Base-by-base conservation (phyloP, 2,329 filamentous ascomycete species). In the Paraconiothyrium brasiliense region DNA sequence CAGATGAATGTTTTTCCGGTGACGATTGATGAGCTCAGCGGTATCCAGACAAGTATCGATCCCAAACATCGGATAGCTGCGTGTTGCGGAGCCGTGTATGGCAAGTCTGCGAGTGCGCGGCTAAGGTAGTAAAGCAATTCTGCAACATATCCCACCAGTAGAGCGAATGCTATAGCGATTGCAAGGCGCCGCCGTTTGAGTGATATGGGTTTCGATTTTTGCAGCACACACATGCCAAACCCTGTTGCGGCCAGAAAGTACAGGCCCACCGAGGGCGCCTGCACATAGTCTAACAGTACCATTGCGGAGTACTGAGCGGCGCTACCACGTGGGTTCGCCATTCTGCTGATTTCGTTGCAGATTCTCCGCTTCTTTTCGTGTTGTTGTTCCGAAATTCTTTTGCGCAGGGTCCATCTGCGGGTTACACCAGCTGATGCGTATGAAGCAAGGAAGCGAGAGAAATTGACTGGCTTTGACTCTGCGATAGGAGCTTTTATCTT, bases 81-180 rank as follows among this genome's bases (percentile, higher is more conserved):
- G 55, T 75, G 68, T 43, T 78, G 67, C 7, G 74, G 72, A n/a
- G 76, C 61, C 46, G 69, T 68, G 44, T 76, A 78, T 30, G 67
- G 57, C n/a, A 47, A 49, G 8, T 78, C 68, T 41, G 72, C 66
- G 16, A 78, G 59, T 4, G 71, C 72, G 0, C 67, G 67, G 44
- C 67, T 71, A 61, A 78, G 66, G 60, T 77, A 78, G 58, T 77
- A 78, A 3, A 78, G 58, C 2, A 74, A 65, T 52, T 78, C 75
- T 20, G 69, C 67, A 16, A 74, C 61, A 58, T 77, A 76, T 2
- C 69, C 67, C 20, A 67, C 14, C 13, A 76, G 58, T 8, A 70
- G 64, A 0, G 65, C 54, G 35, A 60, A 9, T 24, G 65, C 62
- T 8, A 71, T 57, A 1, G 58, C 57, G 1, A 72, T 24, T 16